Base-by-base conservation (phyloP, 2,329 filamentous ascomycete genomes). In the Proliferodiscus dingleyae region DNA sequence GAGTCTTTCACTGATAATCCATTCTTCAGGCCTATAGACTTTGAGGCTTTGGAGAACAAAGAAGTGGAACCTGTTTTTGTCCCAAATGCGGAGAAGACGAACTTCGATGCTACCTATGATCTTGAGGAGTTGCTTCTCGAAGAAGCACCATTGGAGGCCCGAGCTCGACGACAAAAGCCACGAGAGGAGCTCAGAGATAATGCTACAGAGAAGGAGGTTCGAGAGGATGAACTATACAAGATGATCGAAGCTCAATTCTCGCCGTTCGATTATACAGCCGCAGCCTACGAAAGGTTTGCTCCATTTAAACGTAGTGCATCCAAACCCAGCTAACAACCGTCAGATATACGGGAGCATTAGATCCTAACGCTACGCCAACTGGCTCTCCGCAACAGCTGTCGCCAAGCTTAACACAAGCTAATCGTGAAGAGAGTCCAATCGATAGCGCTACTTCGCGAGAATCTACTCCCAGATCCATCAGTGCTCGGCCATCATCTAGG, bases 51-150 rank as follows among this genome's bases (percentile, higher is more conserved):
- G 28, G 88, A 95, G 64, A 75, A 81, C 53, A 97, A 96, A 64
- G 82, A 89, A 61, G 83, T 97, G 36, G 84, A 90, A 57, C 93
- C 93, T 0, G 81, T 97, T 3, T 98, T 98, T 64, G 79, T 86
- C 16, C 93, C 93, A 0, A 95, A 91, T 0, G 90, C 89, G 45
- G 93, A 97, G 39, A 98, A 98, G 76, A 97, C 93, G 3, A 98
- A 98, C 65, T 98, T 98, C 56, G 93, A 98, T 66, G 93, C 93
- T 4, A 98, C 93, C 1, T 97, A 98, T 63, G 93, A 98, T 66
- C 71, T 98, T 41, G 93, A 98, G 64, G 93, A 98, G 65, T 68
- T 98, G 16, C 70, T 98, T 2, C 68, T 98, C 36, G 93, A 98
- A 66, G 93, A 98, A 64, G 93, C 93, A 10, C 93, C 93, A 1